Conservation (phyloP, 495 filamentous ascomycete species). For the Tuber calosporum region DNA sequence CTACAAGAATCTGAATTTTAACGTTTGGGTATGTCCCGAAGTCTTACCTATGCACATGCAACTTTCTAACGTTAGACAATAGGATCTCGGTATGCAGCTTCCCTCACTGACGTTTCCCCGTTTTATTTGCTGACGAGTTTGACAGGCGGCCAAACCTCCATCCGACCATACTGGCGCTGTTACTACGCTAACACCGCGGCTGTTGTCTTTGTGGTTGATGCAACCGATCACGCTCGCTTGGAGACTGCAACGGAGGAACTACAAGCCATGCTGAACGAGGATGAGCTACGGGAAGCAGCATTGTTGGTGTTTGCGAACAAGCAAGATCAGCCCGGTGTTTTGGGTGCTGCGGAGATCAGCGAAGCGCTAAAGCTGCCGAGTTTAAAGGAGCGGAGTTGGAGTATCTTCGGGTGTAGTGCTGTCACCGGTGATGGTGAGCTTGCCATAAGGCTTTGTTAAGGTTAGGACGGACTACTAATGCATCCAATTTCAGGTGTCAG, state of each 20-base stretch:
- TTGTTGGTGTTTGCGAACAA: slow-evolving; percentile 97
- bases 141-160: slow-evolving; percentile 80
- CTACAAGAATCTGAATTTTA: slow-evolving; percentile 96
- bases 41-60: slow-evolving; percentile 2
- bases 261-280: slow-evolving; percentile 90
- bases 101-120: slow-evolving; percentile 1
- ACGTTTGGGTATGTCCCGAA: slow-evolving; percentile 68
- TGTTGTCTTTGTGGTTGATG: slow-evolving; percentile 96
- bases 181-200: slow-evolving; percentile 99
- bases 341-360: slow-evolving; percentile 92
- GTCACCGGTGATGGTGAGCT: slow-evolving; percentile 71
- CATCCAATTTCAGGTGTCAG: slow-evolving; percentile 52
- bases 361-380: slow-evolving; percentile 85
- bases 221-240: slow-evolving; percentile 90
- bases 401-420: slow-evolving; percentile 92
- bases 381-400: slow-evolving; percentile 94
- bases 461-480: slow-evolving; percentile 19
- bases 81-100: slow-evolving; percentile 61
- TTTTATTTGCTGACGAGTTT: not conserved
- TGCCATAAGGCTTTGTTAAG: slow-evolving; percentile 8
- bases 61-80: slow-evolving; percentile 21
- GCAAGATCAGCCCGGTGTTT: slow-evolving; percentile 94
- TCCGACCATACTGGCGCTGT: slow-evolving; percentile 96
- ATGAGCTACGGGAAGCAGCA: slow-evolving; percentile 86
- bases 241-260: slow-evolving; percentile 88